Conservation (phyloP, 345 rosid genomes). For the Citrus medica region DNA sequence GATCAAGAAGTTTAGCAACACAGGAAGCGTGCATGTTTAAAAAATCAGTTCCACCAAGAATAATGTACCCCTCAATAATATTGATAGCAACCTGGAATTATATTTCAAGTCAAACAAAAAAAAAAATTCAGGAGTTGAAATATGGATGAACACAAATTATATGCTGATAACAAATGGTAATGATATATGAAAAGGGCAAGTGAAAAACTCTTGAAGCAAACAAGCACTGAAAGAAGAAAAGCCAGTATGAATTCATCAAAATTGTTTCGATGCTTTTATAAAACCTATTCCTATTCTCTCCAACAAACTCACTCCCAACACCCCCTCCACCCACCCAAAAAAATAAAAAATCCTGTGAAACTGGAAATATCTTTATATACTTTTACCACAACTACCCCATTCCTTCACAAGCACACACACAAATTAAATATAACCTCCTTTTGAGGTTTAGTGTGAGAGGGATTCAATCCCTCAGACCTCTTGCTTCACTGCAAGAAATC, state of each 20-base stretch:
- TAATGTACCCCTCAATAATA: conserved; percentile 73
- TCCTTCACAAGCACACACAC: neutral
- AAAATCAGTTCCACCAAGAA: conserved; percentile 82
- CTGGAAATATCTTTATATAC: no score
- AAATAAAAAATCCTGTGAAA: no score
- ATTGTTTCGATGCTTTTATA: neutral
- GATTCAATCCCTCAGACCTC: neutral
- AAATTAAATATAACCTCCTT: neutral
- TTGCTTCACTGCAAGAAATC: neutral
- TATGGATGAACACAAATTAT: neutral
- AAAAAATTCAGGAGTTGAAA: neutral
- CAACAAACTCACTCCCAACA: no score
- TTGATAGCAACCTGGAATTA: conserved; percentile 72
- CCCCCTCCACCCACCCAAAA: neutral
- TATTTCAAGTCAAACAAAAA: conserved; percentile 12
- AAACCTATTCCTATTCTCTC: neutral
- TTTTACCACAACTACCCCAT: no score
- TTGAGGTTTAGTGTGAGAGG: neutral
- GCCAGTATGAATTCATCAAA: neutral
- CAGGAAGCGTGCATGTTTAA: conserved; percentile 71
- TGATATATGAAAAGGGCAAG: neutral
- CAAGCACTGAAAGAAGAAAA: neutral
- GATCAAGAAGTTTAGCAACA: conserved; percentile 87
- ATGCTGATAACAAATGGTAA: neutral
- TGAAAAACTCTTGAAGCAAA: neutral